These are phyloP conservation scores for Colletotrichum tanaceti DNA, from an alignment of 2,329 filamentous ascomycete genomes.

Conservation along the genomic window DNA sequence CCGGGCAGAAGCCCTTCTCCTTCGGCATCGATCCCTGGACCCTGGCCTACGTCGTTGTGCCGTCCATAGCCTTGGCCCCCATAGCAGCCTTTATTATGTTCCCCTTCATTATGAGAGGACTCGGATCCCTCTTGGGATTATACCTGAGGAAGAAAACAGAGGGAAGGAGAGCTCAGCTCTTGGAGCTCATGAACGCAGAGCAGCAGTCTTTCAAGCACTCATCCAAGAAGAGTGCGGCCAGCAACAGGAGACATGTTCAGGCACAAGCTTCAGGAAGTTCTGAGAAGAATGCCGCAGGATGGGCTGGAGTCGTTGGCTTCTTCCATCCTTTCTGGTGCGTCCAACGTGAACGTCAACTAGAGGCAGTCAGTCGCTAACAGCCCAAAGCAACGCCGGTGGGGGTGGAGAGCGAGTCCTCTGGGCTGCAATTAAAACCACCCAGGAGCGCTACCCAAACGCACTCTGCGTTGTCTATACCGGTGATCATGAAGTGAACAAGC, in stretches of 20 bases:
- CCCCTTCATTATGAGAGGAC: constrained; percentile 51
- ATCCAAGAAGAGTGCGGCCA: constrained; percentile 57
- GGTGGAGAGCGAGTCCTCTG: constrained; percentile 96
- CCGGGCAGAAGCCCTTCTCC: constrained; percentile 44
- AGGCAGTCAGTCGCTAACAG: constrained; percentile 30
- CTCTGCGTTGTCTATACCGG: constrained; percentile 95
- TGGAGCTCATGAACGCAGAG: constrained; percentile 62
- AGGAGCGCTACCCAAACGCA: constrained; percentile 87
- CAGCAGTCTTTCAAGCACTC: constrained; percentile 50
- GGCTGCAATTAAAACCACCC: constrained; percentile 92
- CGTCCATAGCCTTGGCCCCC: constrained; percentile 39
- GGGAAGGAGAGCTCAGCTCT: constrained; percentile 68
- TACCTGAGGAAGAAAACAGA: constrained; percentile 72
- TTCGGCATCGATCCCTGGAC: constrained; percentile 48
- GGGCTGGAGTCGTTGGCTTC: constrained; percentile 91
- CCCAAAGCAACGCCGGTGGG: constrained; percentile 86
- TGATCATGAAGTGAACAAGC: constrained; percentile 88
- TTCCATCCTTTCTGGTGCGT: constrained; percentile 96
- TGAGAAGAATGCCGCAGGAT: constrained; percentile 67
- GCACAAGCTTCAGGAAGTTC: constrained; percentile 26
- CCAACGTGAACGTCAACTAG: background rate
- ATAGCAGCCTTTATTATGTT: constrained; percentile 49
- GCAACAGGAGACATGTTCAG: constrained; percentile 76
- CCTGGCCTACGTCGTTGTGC: constrained; percentile 46
- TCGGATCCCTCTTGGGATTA: constrained; percentile 66